phyloP scores from a whole-genome alignment of 1,139 yeast genomes.

The Lodderomyces margitis region DNA sequence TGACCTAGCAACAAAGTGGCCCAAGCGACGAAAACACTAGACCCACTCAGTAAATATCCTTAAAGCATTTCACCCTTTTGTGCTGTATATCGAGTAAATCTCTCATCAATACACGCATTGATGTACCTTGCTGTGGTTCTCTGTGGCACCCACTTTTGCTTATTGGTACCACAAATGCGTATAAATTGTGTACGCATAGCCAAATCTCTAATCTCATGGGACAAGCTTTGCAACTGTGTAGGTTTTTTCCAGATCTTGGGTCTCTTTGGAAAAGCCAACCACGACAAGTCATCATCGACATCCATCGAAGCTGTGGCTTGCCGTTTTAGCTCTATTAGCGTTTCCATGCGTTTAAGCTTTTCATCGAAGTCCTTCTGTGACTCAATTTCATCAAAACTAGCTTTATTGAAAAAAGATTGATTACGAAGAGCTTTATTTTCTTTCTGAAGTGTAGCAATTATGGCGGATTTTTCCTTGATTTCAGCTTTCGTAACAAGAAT shows the following conservation, averaged over 20 bases:
- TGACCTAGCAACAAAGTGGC: slow-evolving; percentile 81
- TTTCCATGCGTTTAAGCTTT: slow-evolving; percentile 34
- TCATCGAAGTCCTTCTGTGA: slow-evolving; percentile 35
- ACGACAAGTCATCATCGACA: slow-evolving; percentile 15
- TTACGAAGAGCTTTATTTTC: slow-evolving; percentile 20
- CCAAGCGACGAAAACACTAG: slow-evolving; percentile 29
- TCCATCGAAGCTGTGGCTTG: slow-evolving; percentile 16
- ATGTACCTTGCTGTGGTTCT: slow-evolving; percentile 21
- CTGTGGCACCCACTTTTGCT: slow-evolving; percentile 8
- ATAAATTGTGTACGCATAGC: slow-evolving; percentile 15
- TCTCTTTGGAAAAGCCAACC: slow-evolving; percentile 18
- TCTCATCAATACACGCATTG: slow-evolving; percentile 16
- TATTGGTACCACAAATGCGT: slow-evolving; percentile 8
- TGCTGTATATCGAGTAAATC: slow-evolving; percentile 10
- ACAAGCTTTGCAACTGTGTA: slow-evolving; percentile 12
- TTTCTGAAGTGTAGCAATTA: slow-evolving; percentile 16
- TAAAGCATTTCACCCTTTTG: slow-evolving; percentile 3
- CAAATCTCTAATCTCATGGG: slow-evolving; percentile 18
- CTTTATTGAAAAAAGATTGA: slow-evolving; percentile 10
- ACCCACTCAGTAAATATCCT: neutral
- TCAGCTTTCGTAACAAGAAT: slow-evolving; percentile 20
- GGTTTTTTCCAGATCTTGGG: slow-evolving; percentile 5
- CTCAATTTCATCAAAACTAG: slow-evolving; percentile 16
- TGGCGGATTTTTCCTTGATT: slow-evolving; percentile 10
- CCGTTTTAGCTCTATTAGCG: slow-evolving; percentile 33